Conservation (phyloP, 345 rosid genomes). For the Pelargonium nanum region DNA sequence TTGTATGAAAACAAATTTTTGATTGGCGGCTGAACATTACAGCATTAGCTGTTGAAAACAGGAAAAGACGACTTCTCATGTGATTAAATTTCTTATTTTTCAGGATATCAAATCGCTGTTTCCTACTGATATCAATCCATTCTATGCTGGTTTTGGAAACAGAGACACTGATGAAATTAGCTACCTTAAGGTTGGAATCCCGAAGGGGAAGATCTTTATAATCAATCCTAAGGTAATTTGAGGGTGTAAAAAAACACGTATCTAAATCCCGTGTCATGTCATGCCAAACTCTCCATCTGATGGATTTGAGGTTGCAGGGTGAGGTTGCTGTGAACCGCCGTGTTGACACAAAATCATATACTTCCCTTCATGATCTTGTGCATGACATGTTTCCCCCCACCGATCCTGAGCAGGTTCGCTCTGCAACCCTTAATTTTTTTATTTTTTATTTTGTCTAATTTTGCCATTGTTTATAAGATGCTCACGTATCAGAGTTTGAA, state of each 20-base stretch:
- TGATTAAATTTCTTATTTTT: conserved; percentile 4
- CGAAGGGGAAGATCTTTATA: conserved; percentile 82
- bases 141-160: conserved; percentile 98
- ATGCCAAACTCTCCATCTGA: conserved; percentile 4
- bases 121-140: conserved; percentile 82
- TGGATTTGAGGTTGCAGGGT: conserved; percentile 47
- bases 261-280: neutral
- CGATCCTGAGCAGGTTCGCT: conserved; percentile 57
- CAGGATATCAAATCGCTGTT: conserved; percentile 85
- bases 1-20: neutral
- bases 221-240: conserved; percentile 84
- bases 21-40: neutral
- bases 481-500: neutral
- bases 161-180: conserved; percentile 95
- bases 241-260: neutral
- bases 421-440: neutral
- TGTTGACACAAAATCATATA: conserved; percentile 74
- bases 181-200: conserved; percentile 95
- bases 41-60: neutral
- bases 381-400: conserved; percentile 77
- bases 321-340: conserved; percentile 76
- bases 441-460: neutral
- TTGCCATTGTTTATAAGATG: neutral
- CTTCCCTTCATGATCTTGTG: conserved; percentile 73
- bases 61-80: neutral